Conservation (phyloP, 495 filamentous ascomycete genomes). For the Geoglossum glabrum region DNA sequence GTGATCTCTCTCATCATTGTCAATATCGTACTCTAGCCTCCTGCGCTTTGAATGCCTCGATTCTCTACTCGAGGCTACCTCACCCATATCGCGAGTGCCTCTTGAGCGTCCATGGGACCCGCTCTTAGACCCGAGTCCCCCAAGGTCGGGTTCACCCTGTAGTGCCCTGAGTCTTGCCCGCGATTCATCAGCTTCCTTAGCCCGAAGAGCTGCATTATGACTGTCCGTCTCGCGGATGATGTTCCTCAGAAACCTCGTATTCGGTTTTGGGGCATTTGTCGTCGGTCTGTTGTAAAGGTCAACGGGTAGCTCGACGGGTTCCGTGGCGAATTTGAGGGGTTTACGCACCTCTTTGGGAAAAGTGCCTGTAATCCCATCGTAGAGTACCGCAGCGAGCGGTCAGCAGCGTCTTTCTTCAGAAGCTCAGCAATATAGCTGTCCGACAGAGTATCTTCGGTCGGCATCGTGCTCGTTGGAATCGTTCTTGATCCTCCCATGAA, state of each 20-base stretch:
- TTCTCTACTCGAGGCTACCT: constrained; percentile 1
- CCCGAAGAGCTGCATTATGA: constrained; percentile 74
- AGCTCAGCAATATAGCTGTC: constrained; percentile 61
- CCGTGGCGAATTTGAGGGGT: background rate
- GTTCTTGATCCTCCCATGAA: no score
- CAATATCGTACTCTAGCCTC: constrained; percentile 9
- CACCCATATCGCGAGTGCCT: constrained; percentile 11
- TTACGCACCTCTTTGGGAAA: constrained; percentile 41
- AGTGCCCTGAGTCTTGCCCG: constrained; percentile 35
- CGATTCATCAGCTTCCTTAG: constrained; percentile 53
- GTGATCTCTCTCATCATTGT: background rate
- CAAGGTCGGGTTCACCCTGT: background rate
- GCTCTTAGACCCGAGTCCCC: constrained; percentile 6
- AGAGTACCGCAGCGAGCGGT: constrained; percentile 50
- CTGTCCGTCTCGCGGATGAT: constrained; percentile 74
- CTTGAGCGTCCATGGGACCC: constrained; percentile 16
- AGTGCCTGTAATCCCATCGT: constrained; percentile 51
- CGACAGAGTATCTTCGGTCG: constrained; percentile 24
- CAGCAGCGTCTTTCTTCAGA: constrained; percentile 49
- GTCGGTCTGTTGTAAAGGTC: constrained; percentile 23
- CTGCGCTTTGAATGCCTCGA: constrained; percentile 13
- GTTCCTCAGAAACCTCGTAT: constrained; percentile 72
- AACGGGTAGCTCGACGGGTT: background rate
- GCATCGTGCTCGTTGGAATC: no score
- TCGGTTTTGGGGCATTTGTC: constrained; percentile 62